phyloP scores from a whole-genome alignment of 164 flowering plant species.

The Nymphaea thermarum region DNA sequence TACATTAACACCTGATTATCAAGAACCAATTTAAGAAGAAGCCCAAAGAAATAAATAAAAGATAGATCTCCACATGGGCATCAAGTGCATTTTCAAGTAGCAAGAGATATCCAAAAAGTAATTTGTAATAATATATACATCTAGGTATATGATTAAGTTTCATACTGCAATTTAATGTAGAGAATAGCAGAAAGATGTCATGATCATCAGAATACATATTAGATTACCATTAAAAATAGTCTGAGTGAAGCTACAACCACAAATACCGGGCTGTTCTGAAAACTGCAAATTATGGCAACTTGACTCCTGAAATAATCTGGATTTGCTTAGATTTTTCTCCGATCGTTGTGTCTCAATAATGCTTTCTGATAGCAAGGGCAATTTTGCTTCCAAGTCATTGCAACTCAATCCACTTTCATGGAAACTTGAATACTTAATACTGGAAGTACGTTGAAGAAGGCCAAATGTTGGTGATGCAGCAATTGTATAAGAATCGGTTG shows the following conservation, averaged over 20 bases:
- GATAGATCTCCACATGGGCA: too few relatives aligned
- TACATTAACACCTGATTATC: slow-evolving; percentile 50
- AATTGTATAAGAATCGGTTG: slow-evolving; percentile 60
- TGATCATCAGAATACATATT: not conserved
- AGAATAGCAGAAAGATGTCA: not conserved
- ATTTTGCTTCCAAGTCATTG: slow-evolving; percentile 27
- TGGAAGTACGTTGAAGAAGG: slow-evolving; percentile 21
- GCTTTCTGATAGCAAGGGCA: slow-evolving; percentile 38
- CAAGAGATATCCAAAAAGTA: not conserved
- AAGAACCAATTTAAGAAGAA: not conserved
- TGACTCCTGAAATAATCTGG: slow-evolving; percentile 22
- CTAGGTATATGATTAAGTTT: not conserved
- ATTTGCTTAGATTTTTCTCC: slow-evolving; percentile 16
- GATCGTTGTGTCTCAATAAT: slow-evolving; percentile 23
- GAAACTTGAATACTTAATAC: slow-evolving; percentile 21
- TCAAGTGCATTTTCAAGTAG: not conserved
- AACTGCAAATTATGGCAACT: slow-evolving; percentile 29
- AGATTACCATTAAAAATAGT: slow-evolving; percentile 78
- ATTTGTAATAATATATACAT: not conserved
- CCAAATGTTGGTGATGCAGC: slow-evolving; percentile 64
- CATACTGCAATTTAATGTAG: not conserved
- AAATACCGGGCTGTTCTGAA: slow-evolving; percentile 41
- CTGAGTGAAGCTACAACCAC: slow-evolving; percentile 78
- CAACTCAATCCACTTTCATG: slow-evolving; percentile 17
- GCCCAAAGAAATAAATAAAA: too few relatives aligned